A percentile compares a stretch with the other conserved stretches of the same genome.
Evolutionary conservation across 495 filamentous ascomycete genomes (phyloP).

Genomic region (Penicillium lividum): DNA sequence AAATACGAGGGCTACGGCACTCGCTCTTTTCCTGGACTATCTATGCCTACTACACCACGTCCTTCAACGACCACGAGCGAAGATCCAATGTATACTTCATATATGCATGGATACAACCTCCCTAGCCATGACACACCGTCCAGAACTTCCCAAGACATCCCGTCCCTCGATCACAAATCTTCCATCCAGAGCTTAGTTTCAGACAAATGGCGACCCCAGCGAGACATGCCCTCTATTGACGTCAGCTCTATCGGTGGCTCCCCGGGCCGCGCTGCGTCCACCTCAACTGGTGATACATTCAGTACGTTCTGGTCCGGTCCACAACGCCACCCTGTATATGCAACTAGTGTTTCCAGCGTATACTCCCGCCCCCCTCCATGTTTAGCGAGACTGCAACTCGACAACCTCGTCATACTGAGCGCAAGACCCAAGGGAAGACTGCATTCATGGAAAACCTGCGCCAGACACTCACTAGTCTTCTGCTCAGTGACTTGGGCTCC

Average conservation of each 20-base stretch:
- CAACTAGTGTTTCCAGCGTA: constrained; percentile 58
- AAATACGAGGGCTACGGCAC: constrained; percentile 67
- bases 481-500: constrained; percentile 87
- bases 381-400: constrained; percentile 40
- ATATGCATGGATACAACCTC: constrained; percentile 30
- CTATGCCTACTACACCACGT: constrained; percentile 41
- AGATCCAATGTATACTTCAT: constrained; percentile 37
- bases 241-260: constrained; percentile 60
- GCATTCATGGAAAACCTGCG: constrained; percentile 75
- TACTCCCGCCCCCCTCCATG: constrained; percentile 50
- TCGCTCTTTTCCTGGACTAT: constrained; percentile 45
- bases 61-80: constrained; percentile 58
- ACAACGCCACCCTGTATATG: constrained; percentile 60
- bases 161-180: constrained; percentile 45
- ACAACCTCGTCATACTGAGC: constrained; percentile 38
- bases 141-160: constrained; percentile 36
- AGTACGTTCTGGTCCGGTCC: constrained; percentile 90
- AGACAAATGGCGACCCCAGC: constrained; percentile 59
- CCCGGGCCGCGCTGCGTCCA: constrained; percentile 45
- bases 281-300: constrained; percentile 65
- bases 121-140: constrained; percentile 46
- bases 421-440: constrained; percentile 50
- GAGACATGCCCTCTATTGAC: constrained; percentile 50
- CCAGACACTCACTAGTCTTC: constrained; percentile 76
- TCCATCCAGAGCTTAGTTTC: constrained; percentile 67